A percentile compares a stretch with the other conserved stretches of the same genome.
These are phyloP conservation scores for Rostrohypoxylon terebratum DNA, from an alignment of 495 filamentous ascomycete species.

Conservation along the genomic window DNA sequence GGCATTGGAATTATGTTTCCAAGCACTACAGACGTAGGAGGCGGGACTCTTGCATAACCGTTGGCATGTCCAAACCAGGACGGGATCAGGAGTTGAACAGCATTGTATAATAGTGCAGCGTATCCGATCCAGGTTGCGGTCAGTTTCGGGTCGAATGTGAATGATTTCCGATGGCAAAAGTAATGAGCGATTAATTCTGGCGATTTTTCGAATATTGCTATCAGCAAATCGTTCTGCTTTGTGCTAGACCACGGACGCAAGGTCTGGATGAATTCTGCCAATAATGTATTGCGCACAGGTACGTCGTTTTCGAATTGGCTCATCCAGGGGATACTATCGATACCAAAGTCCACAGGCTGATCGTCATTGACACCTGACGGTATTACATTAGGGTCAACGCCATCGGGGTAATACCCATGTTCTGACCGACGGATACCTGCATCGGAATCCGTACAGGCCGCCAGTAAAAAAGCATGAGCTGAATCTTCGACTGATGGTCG, in stretches of 20 bases:
- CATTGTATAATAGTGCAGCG: slow-evolving; percentile 84
- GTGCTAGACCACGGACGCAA: slow-evolving; percentile 85
- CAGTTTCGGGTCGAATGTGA: slow-evolving; percentile 89
- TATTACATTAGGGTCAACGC: slow-evolving; percentile 67
- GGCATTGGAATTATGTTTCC: slow-evolving; percentile 90
- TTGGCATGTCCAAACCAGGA: slow-evolving; percentile 68
- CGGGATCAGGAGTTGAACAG: slow-evolving; percentile 78
- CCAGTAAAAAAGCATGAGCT: slow-evolving; percentile 77
- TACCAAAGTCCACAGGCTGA: slow-evolving; percentile 71
- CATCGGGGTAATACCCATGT: slow-evolving; percentile 79
- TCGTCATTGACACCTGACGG: slow-evolving; percentile 53
- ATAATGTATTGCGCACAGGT: slow-evolving; percentile 77
- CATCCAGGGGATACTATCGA: slow-evolving; percentile 75
- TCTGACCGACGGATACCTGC: slow-evolving; percentile 76
- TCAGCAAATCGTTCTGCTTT: slow-evolving; percentile 82
- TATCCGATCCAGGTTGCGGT: slow-evolving; percentile 95
- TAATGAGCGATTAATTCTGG: slow-evolving; percentile 89
- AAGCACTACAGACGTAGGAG: slow-evolving; percentile 77
- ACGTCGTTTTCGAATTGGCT: slow-evolving; percentile 72
- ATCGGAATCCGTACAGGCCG: slow-evolving; percentile 76
- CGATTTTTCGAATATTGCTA: slow-evolving; percentile 80
- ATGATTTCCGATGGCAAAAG: slow-evolving; percentile 80
- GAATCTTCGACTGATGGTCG: slow-evolving; percentile 63
- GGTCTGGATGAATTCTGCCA: slow-evolving; percentile 80
- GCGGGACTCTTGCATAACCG: slow-evolving; percentile 72